phyloP scores from a whole-genome alignment of 2,329 filamentous ascomycete species.

The Talaromyces pinophilus region DNA sequence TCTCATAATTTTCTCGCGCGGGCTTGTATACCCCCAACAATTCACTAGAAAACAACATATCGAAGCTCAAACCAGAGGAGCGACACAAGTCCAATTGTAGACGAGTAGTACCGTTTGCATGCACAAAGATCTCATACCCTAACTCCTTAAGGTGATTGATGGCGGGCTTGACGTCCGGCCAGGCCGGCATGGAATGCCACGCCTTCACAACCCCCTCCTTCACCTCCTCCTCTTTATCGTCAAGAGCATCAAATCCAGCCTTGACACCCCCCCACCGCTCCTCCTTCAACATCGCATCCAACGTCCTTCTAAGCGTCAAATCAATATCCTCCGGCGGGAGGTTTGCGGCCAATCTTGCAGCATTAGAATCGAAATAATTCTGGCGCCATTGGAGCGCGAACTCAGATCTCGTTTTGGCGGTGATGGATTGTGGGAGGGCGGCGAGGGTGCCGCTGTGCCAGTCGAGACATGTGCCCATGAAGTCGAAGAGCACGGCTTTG shows the following conservation, averaged over 20 bases:
- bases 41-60: constrained; percentile 57
- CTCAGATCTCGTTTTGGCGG: constrained; percentile 34
- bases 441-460: constrained; percentile 51
- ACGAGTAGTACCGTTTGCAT: constrained; percentile 58
- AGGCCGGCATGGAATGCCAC: constrained; percentile 55
- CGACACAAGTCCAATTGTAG: constrained; percentile 56
- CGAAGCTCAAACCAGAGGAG: constrained; percentile 52
- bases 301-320: constrained; percentile 47
- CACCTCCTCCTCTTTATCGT: constrained; percentile 9
- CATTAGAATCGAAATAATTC: constrained; percentile 21
- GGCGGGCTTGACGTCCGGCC: constrained; percentile 53
- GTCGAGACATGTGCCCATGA: constrained; percentile 61
- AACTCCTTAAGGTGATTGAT: constrained; percentile 41
- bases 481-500: constrained; percentile 58
- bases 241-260: not conserved
- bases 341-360: constrained; percentile 6
- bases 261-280: not conserved
- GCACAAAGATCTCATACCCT: constrained; percentile 51
- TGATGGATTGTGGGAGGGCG: constrained; percentile 39
- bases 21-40: constrained; percentile 55
- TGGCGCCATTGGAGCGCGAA: constrained; percentile 23
- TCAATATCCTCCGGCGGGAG: constrained; percentile 44
- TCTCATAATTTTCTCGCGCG: constrained; percentile 49
- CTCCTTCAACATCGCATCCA: constrained; percentile 42
- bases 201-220: constrained; percentile 35